Conservation (phyloP, 257 asterid species). For the Cynanchum wilfordii region DNA sequence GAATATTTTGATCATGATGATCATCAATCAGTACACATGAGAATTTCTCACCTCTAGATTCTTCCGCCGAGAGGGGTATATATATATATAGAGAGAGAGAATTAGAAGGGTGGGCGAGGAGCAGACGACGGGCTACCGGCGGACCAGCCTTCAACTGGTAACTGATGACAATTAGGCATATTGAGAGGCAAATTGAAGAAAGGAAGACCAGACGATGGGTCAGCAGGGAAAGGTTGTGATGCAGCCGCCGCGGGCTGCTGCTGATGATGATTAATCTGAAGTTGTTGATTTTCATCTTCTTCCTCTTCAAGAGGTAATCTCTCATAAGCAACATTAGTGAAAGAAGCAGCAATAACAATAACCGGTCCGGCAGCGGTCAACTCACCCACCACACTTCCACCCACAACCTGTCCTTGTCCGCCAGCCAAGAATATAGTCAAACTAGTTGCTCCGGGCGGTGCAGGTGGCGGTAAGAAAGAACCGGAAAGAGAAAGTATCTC, state of each 20-base stretch:
- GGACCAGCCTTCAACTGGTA: constrained; percentile 64
- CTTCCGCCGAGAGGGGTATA: not conserved
- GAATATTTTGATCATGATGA: constrained; percentile 8
- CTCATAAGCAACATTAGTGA: constrained; percentile 58
- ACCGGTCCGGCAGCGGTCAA: constrained; percentile 52
- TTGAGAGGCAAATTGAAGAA: constrained; percentile 67
- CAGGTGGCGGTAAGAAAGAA: constrained; percentile 56
- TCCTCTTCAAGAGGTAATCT: constrained; percentile 51
- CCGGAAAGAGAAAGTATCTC: constrained; percentile 48
- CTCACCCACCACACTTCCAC: constrained; percentile 60
- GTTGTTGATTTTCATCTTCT: constrained; percentile 2
- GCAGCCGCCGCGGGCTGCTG: constrained; percentile 29
- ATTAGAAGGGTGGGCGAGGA: constrained; percentile 37
- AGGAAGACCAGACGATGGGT: constrained; percentile 63
- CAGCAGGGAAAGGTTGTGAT: constrained; percentile 39
- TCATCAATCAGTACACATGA: constrained; percentile 6
- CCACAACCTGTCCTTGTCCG: constrained; percentile 61
- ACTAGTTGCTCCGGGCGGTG: constrained; percentile 58
- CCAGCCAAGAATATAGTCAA: constrained; percentile 48
- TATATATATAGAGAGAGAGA: too few relatives aligned
- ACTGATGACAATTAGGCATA: constrained; percentile 52
- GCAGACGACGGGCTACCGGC: constrained; percentile 42
- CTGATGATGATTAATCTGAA: constrained; percentile 35
- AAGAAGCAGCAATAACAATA: constrained; percentile 48
- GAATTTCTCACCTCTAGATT: constrained; percentile 24